phyloP scores from a whole-genome alignment of 179 eudicot genomes.

The Sideroxylon spinosum region DNA sequence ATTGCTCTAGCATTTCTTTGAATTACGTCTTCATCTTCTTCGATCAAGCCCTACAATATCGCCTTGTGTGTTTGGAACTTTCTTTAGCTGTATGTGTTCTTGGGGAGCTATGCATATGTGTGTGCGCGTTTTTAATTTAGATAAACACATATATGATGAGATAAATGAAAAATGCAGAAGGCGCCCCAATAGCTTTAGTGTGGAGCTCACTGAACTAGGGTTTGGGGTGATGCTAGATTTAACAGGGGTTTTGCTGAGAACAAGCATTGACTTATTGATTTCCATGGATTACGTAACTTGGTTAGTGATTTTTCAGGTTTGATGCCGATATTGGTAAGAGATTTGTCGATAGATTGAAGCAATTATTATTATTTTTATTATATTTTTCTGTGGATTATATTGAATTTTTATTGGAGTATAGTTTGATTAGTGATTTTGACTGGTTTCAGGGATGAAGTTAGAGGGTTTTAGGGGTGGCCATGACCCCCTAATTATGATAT shows the following conservation, averaged over 20 bases:
- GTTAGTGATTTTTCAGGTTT: background rate
- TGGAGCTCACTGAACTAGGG: constrained; percentile 6
- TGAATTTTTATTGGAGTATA: too few species aligned
- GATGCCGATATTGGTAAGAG: background rate
- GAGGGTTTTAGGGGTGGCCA: too few species aligned
- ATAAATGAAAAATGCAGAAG: background rate
- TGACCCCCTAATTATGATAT: too few species aligned
- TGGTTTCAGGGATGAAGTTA: too few species aligned
- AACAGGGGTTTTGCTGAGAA: background rate
- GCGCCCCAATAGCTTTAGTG: background rate
- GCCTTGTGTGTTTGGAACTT: background rate
- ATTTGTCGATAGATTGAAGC: too few species aligned
- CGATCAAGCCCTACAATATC: background rate
- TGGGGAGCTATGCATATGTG: too few species aligned
- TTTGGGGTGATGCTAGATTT: background rate
- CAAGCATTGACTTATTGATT: background rate
- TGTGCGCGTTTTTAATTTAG: background rate
- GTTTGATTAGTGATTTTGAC: too few species aligned
- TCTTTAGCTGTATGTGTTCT: background rate
- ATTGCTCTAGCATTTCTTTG: background rate
- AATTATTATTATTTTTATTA: too few species aligned
- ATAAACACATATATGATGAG: too few species aligned
- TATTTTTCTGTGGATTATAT: too few species aligned
- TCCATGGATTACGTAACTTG: background rate
- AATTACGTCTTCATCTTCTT: background rate